Base-by-base conservation (phyloP, 1,139 yeast species). In the Zygoascus meyerae region DNA sequence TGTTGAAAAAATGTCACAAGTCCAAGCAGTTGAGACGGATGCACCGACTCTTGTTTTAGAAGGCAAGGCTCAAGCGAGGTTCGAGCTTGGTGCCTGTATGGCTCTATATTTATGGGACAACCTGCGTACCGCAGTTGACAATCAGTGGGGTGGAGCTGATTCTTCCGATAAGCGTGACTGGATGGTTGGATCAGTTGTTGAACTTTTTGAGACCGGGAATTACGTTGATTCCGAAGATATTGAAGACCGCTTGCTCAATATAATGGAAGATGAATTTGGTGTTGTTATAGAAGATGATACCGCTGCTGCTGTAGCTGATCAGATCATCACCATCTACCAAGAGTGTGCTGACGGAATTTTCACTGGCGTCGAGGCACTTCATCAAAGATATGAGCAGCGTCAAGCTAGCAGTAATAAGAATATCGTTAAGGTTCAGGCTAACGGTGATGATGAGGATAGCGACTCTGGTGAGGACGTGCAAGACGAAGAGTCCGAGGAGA, bases 231-330 rank as follows among this genome's bases (percentile, higher is more conserved):
- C 83, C 6, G 83, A 79, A 46, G 77, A 84, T 53, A 77, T 92
- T 26, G 97, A 92, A 66, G 95, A 86, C 63, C 79, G 95, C 8
- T 69, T 92, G 51, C 69, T 86, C 43, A 85, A 85, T 60, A 94
- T 95, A 35, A 86, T 92, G 96, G 79, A 82, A 53, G 98, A 92
- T 66, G 99, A 92, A 65, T 92, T 92, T 61, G 96, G 86, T 49
- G 85, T 85, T 5, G 77, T 79, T 46, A 78, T 92, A 36, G 48
- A 92, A 58, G 95, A 92, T 62, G 95, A 86, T 55, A 81, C 95
- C 10, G 95, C 95, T 0, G 72, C 83, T 51, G 78, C 78, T 14
- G 77, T 87, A 39, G 95, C 90, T 2, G 79, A 77, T 37, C 73
- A 75, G 55, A 74, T 94, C 29, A 66, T 89, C 48, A 74, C 75